Percentiles rank a stretch among this genome's conserved stretches.
Evolutionary conservation across 116 monocot genomes (phyloP).

Genomic region (Dioscorea cayenensis): DNA sequence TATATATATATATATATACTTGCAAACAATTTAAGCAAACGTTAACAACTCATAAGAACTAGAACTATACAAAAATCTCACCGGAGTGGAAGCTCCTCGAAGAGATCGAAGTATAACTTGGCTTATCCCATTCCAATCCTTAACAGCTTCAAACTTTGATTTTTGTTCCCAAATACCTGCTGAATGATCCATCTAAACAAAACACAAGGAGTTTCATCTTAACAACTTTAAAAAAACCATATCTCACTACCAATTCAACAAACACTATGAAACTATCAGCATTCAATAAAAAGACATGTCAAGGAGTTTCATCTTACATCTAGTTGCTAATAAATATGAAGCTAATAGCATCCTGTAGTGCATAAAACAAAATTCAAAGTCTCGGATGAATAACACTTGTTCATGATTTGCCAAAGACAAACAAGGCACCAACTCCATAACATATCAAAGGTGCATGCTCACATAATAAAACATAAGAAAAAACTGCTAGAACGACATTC

Average conservation of each 20-base stretch:
- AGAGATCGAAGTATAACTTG: conserved; percentile 63
- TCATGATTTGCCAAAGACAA: too few relatives aligned
- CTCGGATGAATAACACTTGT: too few relatives aligned
- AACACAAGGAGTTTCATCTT: background rate
- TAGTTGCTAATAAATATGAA: background rate
- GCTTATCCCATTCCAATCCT: conserved; percentile 69
- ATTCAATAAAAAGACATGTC: background rate
- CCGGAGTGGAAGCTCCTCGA: conserved; percentile 60
- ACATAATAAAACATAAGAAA: too few relatives aligned
- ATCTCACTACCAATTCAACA: conserved; percentile 4
- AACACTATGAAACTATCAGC: background rate
- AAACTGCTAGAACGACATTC: too few relatives aligned
- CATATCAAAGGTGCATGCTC: too few relatives aligned
- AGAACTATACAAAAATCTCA: conserved; percentile 16
- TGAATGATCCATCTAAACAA: conserved; percentile 53
- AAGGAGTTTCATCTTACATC: background rate
- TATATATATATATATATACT: too few relatives aligned
- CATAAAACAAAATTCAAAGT: too few relatives aligned
- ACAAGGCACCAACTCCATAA: too few relatives aligned
- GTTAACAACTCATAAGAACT: background rate
- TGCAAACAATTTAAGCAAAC: background rate
- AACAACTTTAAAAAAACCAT: background rate
- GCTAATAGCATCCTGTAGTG: too few relatives aligned
- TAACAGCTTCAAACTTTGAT: conserved; percentile 35
- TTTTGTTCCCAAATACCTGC: conserved; percentile 50